phyloP scores from a whole-genome alignment of 1,139 yeast genomes.

The Arxiozyma slooffiae region DNA sequence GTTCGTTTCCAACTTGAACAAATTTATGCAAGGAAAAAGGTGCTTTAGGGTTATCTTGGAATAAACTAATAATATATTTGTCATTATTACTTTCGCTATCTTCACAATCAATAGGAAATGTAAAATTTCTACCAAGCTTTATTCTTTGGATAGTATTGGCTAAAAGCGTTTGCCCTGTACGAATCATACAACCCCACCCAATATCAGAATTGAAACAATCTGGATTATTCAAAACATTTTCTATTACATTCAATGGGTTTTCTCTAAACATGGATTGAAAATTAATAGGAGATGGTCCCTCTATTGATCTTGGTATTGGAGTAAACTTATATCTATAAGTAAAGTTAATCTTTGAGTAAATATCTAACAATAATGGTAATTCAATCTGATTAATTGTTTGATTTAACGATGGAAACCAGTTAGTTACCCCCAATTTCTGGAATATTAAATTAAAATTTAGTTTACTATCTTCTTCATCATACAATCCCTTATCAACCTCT shows the following conservation, averaged over 20 bases:
- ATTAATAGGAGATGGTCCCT: slow-evolving; percentile 70
- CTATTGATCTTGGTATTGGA: slow-evolving; percentile 48
- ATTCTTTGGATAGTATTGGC: slow-evolving; percentile 60
- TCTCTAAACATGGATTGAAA: slow-evolving; percentile 44
- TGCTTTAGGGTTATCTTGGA: slow-evolving; percentile 53
- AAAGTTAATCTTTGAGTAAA: slow-evolving; percentile 7
- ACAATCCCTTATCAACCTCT: not conserved
- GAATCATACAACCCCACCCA: slow-evolving; percentile 99
- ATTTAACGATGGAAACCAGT: not conserved
- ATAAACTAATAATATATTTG: slow-evolving; percentile 43
- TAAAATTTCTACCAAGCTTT: slow-evolving; percentile 42
- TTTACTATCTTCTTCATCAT: not conserved
- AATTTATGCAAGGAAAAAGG: slow-evolving; percentile 81
- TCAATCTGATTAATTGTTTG: not conserved
- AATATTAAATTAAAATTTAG: not conserved
- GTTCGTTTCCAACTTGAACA: slow-evolving; percentile 59
- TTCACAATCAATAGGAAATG: not conserved
- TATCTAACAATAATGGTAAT: slow-evolving; percentile 5
- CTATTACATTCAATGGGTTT: slow-evolving; percentile 24
- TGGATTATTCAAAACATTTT: slow-evolving; percentile 23
- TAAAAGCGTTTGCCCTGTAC: slow-evolving; percentile 83
- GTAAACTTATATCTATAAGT: slow-evolving; percentile 69
- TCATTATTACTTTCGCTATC: slow-evolving; percentile 7
- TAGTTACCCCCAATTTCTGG: not conserved
- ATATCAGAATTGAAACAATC: slow-evolving; percentile 77